These are phyloP conservation scores for Aspergillus viridinutans DNA, from an alignment of 2,329 filamentous ascomycete species.

Conservation along the genomic window DNA sequence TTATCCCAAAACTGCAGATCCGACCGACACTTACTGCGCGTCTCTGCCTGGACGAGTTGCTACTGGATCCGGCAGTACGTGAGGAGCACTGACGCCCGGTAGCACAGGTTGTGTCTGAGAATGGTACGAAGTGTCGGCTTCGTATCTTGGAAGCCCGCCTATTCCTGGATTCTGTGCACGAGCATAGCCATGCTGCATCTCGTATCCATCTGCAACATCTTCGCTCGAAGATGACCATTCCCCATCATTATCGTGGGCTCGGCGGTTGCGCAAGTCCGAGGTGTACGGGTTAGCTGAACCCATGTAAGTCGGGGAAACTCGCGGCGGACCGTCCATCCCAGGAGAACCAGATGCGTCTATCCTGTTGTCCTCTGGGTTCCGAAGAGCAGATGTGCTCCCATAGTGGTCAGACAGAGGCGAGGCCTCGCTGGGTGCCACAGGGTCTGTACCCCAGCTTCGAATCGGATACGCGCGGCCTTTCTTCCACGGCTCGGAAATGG, in stretches of 20 bases:
- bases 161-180: slow-evolving; percentile 21
- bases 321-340: slow-evolving; percentile 4
- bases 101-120: slow-evolving; percentile 15
- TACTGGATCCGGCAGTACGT: slow-evolving; percentile 8
- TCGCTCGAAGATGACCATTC: slow-evolving; percentile 37
- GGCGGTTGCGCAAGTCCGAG: slow-evolving; percentile 23
- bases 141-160: slow-evolving; percentile 18
- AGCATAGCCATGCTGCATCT: slow-evolving; percentile 33
- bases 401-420: slow-evolving; percentile 1
- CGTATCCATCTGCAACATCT: slow-evolving; percentile 31
- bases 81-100: slow-evolving; percentile 3
- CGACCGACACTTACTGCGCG: slow-evolving; percentile 14
- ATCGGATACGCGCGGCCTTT: slow-evolving; percentile 59
- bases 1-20: slow-evolving; percentile 14
- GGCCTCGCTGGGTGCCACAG: slow-evolving; percentile 22
- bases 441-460: slow-evolving; percentile 52
- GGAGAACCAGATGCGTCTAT: slow-evolving; percentile 8
- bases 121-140: slow-evolving; percentile 27
- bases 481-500: slow-evolving; percentile 51
- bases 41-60: slow-evolving; percentile 10
- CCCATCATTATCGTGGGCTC: slow-evolving; percentile 27
- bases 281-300: slow-evolving; percentile 21
- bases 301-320: slow-evolving; percentile 15
- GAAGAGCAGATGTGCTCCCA: slow-evolving; percentile 26
- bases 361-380: slow-evolving; percentile 29